phyloP scores from a whole-genome alignment of 768 basidiomycete genomes.

The Podaxis mareebaensis region DNA sequence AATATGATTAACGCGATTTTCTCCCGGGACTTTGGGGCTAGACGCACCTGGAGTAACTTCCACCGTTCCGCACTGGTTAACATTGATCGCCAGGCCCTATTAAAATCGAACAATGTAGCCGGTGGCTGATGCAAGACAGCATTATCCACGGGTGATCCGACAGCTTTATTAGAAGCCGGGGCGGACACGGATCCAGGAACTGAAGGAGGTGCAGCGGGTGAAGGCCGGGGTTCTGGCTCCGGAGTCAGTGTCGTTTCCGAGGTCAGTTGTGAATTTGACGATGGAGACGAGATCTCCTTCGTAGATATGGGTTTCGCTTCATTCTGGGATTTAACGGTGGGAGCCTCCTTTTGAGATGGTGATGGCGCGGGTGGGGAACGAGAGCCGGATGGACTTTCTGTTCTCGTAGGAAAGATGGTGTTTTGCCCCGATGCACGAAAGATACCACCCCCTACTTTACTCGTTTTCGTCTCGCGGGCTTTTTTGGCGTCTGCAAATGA shows the following conservation, averaged over 20 bases:
- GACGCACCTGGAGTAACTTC: slow-evolving; percentile 55
- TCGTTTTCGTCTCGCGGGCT: slow-evolving; percentile 47
- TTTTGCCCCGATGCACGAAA: slow-evolving; percentile 65
- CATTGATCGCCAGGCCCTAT: slow-evolving; percentile 53
- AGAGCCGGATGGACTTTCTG: background rate
- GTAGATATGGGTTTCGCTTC: background rate
- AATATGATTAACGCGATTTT: background rate
- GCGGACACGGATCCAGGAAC: background rate
- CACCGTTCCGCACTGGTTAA: slow-evolving; percentile 48
- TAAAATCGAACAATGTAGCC: slow-evolving; percentile 62
- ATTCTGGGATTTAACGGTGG: background rate
- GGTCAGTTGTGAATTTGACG: background rate
- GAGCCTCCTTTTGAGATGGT: background rate
- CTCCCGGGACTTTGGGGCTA: background rate
- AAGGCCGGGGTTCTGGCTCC: background rate
- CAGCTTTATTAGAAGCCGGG: background rate
- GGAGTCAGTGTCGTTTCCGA: no score
- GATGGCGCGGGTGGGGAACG: background rate
- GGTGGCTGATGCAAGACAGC: slow-evolving; percentile 28
- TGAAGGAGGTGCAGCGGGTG: background rate
- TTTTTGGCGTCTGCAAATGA: slow-evolving; percentile 64
- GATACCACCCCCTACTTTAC: slow-evolving; percentile 68
- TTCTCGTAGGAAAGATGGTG: slow-evolving; percentile 49
- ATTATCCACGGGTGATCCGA: background rate
- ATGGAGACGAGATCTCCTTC: background rate